Percentiles rank a stretch among this genome's conserved stretches.
Evolutionary conservation across 345 rosid genomes (phyloP).

Genomic region (Nephelium lappaceum): DNA sequence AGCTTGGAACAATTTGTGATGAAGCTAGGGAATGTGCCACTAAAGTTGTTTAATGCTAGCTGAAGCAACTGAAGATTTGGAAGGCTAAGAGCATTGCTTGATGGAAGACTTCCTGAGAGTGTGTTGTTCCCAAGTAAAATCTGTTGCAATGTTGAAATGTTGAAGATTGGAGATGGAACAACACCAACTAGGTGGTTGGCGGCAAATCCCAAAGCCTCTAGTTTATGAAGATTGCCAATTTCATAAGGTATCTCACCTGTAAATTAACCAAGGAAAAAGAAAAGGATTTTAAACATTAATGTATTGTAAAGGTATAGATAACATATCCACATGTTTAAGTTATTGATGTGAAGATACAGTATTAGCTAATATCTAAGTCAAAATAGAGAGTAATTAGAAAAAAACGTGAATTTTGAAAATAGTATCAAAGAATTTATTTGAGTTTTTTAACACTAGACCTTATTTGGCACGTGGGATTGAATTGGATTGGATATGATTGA

Average conservation of each 20-base stretch:
- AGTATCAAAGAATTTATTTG: too few species aligned
- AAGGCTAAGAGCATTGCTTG: neutral
- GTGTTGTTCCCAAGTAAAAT: neutral
- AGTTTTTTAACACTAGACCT: too few species aligned
- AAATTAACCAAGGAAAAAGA: neutral
- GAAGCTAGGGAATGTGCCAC: neutral
- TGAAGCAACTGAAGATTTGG: neutral
- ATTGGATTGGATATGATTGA: too few species aligned
- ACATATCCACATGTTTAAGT: too few species aligned
- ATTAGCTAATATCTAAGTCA: too few species aligned
- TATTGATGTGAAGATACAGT: too few species aligned
- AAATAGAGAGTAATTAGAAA: too few species aligned
- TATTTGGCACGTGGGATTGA: too few species aligned
- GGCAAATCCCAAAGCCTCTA: neutral
- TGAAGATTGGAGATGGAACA: conserved; percentile 11
- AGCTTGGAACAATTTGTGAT: conserved; percentile 6
- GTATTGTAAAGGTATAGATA: too few species aligned
- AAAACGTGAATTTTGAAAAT: too few species aligned
- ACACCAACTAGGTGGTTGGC: neutral
- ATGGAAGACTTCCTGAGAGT: neutral
- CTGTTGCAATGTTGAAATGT: neutral
- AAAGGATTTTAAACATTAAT: too few species aligned
- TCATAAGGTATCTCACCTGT: neutral
- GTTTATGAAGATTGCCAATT: neutral
- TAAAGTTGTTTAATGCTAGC: too few species aligned